Evolutionary conservation across 208 protist genomes (phyloP).

Genomic region (Crithidia bombi): DNA sequence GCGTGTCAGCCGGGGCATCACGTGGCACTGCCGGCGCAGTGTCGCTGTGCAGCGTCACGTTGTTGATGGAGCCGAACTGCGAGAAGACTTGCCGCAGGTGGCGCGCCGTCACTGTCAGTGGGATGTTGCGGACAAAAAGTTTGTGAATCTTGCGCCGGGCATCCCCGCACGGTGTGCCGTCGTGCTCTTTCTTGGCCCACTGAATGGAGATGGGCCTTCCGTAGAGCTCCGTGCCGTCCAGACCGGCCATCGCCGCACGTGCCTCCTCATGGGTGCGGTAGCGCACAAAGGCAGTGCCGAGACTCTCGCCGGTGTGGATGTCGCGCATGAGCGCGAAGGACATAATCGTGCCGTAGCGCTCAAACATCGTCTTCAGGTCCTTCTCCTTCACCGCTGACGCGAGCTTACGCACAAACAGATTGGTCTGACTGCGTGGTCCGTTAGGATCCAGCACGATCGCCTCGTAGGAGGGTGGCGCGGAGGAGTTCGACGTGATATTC

Average conservation of each 20-base stretch:
- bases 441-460: slow-evolving; percentile 56
- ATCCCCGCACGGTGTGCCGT: slow-evolving; percentile 73
- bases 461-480: slow-evolving; percentile 51
- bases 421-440: slow-evolving; percentile 71
- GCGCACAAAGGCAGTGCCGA: slow-evolving; percentile 87
- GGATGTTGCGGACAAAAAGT: slow-evolving; percentile 88
- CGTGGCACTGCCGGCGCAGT: slow-evolving; percentile 44
- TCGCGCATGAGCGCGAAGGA: slow-evolving; percentile 79
- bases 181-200: slow-evolving; percentile 84
- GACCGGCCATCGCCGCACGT: slow-evolving; percentile 46
- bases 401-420: slow-evolving; percentile 84
- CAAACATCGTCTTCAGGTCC: slow-evolving; percentile 61
- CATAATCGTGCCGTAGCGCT: slow-evolving; percentile 64
- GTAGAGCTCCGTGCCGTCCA: slow-evolving; percentile 56
- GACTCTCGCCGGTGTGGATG: slow-evolving; percentile 84
- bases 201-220: slow-evolving; percentile 72
- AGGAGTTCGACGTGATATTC: not conserved
- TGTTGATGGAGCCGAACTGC: slow-evolving; percentile 57
- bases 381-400: slow-evolving; percentile 57
- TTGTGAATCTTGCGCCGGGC: slow-evolving; percentile 73
- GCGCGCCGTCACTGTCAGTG: slow-evolving; percentile 49
- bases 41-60: slow-evolving; percentile 72
- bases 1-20: slow-evolving; percentile 12
- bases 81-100: slow-evolving; percentile 54
- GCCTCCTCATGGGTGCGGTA: slow-evolving; percentile 74